Evolutionary conservation across 2,329 filamentous ascomycete genomes (phyloP).

Genomic region (Capronia americana): DNA sequence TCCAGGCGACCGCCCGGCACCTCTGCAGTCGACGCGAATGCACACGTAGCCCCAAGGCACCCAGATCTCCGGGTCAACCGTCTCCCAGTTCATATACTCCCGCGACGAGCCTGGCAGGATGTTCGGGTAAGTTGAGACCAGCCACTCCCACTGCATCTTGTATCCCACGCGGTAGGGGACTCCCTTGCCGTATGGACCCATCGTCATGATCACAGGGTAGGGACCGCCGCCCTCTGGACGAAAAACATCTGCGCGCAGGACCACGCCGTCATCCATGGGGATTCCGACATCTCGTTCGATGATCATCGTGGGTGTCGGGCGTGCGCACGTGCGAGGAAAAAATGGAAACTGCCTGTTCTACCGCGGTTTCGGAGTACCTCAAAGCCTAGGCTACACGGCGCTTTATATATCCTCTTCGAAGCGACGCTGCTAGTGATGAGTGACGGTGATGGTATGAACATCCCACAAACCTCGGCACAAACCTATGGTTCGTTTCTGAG

Average conservation of each 20-base stretch:
- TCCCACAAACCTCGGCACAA: too few species aligned
- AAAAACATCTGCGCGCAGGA: conserved; percentile 36
- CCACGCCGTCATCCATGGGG: conserved; percentile 33
- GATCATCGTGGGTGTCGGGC: conserved; percentile 14
- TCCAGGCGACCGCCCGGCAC: conserved; percentile 41
- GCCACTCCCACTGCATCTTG: conserved; percentile 28
- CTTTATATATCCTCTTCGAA: too few species aligned
- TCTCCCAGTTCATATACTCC: conserved; percentile 53
- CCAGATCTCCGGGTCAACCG: conserved; percentile 44
- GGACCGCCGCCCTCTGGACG: conserved; percentile 17
- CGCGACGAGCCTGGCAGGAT: conserved; percentile 27
- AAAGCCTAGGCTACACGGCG: too few species aligned
- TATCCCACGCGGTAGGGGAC: conserved; percentile 17
- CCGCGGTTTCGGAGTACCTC: too few species aligned
- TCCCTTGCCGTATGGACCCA: conserved; percentile 74
- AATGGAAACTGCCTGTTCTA: too few species aligned
- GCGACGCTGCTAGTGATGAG: too few species aligned
- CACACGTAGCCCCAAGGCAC: conserved; percentile 41
- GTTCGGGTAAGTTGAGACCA: conserved; percentile 27
- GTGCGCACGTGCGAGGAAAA: too few species aligned
- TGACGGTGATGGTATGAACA: too few species aligned
- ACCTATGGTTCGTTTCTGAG: too few species aligned
- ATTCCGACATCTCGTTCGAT: conserved; percentile 36
- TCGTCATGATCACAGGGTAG: conserved; percentile 69
- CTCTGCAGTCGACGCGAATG: conserved; percentile 43